Base-by-base conservation (phyloP, 148 eudicot species). In the Rhododendron vialii region DNA sequence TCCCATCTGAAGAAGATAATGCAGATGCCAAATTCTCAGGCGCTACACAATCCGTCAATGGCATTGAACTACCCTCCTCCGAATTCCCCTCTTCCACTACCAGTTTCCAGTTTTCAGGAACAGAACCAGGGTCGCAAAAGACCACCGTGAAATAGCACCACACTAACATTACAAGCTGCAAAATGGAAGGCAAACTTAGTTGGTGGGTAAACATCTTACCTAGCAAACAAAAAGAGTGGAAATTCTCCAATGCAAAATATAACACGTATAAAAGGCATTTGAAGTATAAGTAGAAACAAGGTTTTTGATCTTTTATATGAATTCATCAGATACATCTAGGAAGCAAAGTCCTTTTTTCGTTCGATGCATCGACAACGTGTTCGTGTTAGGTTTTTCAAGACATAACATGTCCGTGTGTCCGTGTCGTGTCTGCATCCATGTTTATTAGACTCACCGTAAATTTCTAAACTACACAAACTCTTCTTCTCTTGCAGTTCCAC, bases 91-190 rank as follows among this genome's bases (percentile, higher is more conserved):
- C 90, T 55, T 91, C 93, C n/a, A 85, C 63, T 50, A 88, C 78
- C 22, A 93, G 92, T 84, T 90, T 91, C 99, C 99, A 96, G 88
- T 95, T 95, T 90, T 86, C 88, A 85, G 99, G 99, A 86, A 96
- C 96, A 88, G 96, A 90, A 83, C 99, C 99, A 84, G 99, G 98
- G 92, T 96, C 96, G 82, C 87, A 89, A 85, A 91, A 88, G 84
- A 96, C 98, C 82, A 93, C 99, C 98, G 91, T 94, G 53, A 93
- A 83, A 89, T 96, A 96, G 93, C 97, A 92, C 99, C 98, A 96
- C 53, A 91, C 84, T 84, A 96, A 86, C 88, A 96, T 86, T 86
- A 88, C 88, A 91, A 96, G 99, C 99, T 96, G 92, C 92, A 95
- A 90, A 85, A 88, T 74, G 75, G 74, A 84, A 84, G 14, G 43